phyloP scores from a whole-genome alignment of 441 rosid species.

The Omphalea diandra region DNA sequence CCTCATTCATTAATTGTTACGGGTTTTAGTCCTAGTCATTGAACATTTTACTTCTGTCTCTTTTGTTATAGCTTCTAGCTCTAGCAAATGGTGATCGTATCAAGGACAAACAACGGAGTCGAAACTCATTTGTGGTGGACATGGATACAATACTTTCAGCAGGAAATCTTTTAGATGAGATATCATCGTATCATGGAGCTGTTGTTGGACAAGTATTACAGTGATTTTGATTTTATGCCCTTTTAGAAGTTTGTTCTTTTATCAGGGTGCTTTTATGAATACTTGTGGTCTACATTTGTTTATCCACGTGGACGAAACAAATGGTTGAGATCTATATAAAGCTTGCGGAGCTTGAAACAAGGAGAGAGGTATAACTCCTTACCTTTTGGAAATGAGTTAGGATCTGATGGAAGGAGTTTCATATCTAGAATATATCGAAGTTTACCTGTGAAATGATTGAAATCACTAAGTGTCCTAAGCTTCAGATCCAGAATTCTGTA shows the following conservation, averaged over 20 bases:
- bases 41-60: conserved; percentile 12
- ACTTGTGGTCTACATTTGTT: conserved; percentile 2
- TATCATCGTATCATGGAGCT: conserved; percentile 71
- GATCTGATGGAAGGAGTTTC: too few relatives aligned
- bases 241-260: conserved; percentile 12
- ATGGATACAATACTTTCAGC: conserved; percentile 90
- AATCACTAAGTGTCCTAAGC: too few relatives aligned
- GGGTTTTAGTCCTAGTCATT: conserved; percentile 6
- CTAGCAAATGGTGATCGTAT: conserved; percentile 97
- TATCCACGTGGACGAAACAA: conserved; percentile 69
- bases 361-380: conserved; percentile 89
- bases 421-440: too few relatives aligned
- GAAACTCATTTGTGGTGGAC: conserved; percentile 94
- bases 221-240: conserved; percentile 14
- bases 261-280: neutral
- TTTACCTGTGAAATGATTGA: too few relatives aligned
- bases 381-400: too few relatives aligned
- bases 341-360: conserved; percentile 96
- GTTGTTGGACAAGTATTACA: conserved; percentile 70
- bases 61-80: conserved; percentile 73
- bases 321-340: conserved; percentile 96
- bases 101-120: conserved; percentile 91
- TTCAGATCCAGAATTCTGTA: too few relatives aligned
- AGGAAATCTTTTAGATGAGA: conserved; percentile 73
- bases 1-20: neutral